Percentiles rank a stretch among this genome's conserved stretches.
Conservation (phyloP, 768 basidiomycete genomes). For the Pleurotus salmoneostramineus region DNA sequence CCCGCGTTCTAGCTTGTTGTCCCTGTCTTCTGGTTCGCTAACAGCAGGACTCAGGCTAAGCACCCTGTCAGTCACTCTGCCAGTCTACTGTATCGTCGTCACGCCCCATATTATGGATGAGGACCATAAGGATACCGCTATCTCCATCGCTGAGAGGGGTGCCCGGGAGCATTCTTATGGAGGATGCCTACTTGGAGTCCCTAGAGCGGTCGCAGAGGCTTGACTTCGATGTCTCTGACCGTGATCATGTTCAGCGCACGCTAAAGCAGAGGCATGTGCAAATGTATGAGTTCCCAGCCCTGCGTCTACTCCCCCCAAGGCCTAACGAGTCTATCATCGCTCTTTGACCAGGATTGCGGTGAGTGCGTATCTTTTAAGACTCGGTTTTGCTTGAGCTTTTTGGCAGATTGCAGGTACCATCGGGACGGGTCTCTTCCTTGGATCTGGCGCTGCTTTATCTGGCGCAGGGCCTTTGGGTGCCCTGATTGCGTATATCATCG, state of each 20-base stretch:
- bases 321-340: background rate
- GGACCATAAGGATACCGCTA: too few relatives aligned
- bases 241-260: conserved; percentile 68
- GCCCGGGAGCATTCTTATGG: too few relatives aligned
- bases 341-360: conserved; percentile 56
- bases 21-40: too few relatives aligned
- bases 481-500: conserved; percentile 57
- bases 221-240: conserved; percentile 55
- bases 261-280: conserved; percentile 79
- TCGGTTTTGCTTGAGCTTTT: background rate
- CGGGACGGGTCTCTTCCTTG: conserved; percentile 72
- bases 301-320: background rate
- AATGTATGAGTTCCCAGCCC: conserved; percentile 44
- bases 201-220: conserved; percentile 18
- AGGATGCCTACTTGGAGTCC: too few relatives aligned
- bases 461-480: conserved; percentile 69
- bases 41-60: too few relatives aligned
- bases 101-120: too few relatives aligned
- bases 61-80: too few relatives aligned
- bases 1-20: too few relatives aligned
- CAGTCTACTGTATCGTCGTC: too few relatives aligned
- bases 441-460: conserved; percentile 57
- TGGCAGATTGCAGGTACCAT: conserved; percentile 68
- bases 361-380: conserved; percentile 15
- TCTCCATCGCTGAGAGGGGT: too few relatives aligned